phyloP scores from a whole-genome alignment of 108 stramenopile species.

The Parmales sp. region DNA sequence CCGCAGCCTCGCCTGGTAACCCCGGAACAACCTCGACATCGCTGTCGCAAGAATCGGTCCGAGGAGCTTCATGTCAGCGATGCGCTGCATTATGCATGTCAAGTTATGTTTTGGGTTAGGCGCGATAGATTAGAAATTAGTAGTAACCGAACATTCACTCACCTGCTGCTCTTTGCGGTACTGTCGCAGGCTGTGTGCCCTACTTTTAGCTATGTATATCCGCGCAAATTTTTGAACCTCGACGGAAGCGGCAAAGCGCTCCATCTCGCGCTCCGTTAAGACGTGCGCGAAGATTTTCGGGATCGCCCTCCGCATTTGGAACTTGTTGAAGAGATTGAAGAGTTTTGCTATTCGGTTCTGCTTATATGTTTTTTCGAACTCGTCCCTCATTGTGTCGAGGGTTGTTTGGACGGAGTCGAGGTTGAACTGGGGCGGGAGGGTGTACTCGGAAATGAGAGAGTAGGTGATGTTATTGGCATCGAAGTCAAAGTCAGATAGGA shows the following conservation, averaged over 20 bases:
- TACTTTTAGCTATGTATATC: not conserved
- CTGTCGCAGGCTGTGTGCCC: not conserved
- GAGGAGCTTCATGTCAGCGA: not conserved
- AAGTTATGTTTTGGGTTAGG: too few relatives aligned
- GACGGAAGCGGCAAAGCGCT: not conserved
- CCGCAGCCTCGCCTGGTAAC: not conserved
- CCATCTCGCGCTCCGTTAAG: not conserved
- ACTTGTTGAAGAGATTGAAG: not conserved
- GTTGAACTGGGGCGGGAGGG: not conserved
- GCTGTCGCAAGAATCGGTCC: not conserved
- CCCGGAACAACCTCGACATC: not conserved
- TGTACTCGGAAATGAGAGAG: not conserved
- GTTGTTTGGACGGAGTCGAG: not conserved
- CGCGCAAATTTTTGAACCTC: not conserved
- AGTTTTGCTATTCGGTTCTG: not conserved
- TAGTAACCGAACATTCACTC: too few relatives aligned
- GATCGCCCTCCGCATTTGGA: not conserved
- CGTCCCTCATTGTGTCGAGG: not conserved
- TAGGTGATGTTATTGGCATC: not conserved
- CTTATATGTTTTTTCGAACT: not conserved
- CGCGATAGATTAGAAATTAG: too few relatives aligned
- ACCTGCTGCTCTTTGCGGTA: not conserved
- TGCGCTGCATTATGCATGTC: too few relatives aligned
- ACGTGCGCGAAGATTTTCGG: not conserved
- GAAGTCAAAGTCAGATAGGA: not conserved